Evolutionary conservation across 169 alveolate species (phyloP).

Genomic region (Plasmodium relictum): DNA sequence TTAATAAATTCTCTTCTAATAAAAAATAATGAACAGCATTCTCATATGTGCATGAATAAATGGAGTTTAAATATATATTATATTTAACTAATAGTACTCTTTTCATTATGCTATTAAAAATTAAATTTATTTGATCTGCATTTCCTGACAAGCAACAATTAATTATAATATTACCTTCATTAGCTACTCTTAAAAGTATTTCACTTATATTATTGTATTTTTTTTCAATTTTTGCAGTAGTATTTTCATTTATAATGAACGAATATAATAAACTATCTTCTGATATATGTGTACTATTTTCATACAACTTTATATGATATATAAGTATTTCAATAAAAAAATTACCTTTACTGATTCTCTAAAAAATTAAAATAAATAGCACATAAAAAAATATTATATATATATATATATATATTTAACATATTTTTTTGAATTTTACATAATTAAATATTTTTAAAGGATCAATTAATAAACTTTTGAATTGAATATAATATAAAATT

Average conservation of each 20-base stretch:
- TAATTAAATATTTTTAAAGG: too few species aligned
- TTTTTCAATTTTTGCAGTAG: constrained; percentile 16
- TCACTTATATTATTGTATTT: constrained; percentile 8
- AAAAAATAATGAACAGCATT: constrained; percentile 55
- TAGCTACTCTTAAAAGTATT: constrained; percentile 20
- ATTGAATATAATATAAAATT: not conserved
- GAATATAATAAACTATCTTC: constrained; percentile 32
- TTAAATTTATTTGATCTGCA: not conserved
- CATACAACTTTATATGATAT: constrained; percentile 32
- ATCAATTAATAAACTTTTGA: too few species aligned
- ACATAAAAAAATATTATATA: not conserved
- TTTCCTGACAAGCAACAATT: constrained; percentile 19
- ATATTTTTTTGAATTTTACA: too few species aligned
- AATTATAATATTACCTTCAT: not conserved
- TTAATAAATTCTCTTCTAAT: constrained; percentile 19
- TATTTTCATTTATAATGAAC: constrained; percentile 28
- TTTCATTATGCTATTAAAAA: constrained; percentile 27
- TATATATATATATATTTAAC: not conserved
- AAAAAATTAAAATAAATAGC: not conserved
- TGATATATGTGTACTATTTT: not conserved
- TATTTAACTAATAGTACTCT: constrained; percentile 38
- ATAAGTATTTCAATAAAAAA: constrained; percentile 60
- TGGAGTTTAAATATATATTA: constrained; percentile 40
- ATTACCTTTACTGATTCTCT: constrained; percentile 28
- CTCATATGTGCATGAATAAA: constrained; percentile 8